These are phyloP conservation scores for Lizanozyma gosingica DNA, from an alignment of 1,139 yeast species.

Conservation along the genomic window DNA sequence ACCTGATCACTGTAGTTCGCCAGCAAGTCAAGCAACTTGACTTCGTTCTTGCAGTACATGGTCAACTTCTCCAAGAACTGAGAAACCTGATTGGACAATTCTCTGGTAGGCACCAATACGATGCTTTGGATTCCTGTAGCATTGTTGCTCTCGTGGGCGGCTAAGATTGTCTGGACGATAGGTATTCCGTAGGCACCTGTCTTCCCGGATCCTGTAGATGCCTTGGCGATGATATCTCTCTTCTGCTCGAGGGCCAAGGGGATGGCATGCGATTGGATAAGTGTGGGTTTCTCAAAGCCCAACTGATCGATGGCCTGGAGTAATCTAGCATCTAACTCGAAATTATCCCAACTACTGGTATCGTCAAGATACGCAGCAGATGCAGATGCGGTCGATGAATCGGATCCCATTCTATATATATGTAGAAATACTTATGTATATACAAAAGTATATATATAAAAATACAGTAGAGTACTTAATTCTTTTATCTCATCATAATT, in stretches of 20 bases:
- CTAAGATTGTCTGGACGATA: slow-evolving; percentile 57
- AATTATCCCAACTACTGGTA: slow-evolving; percentile 58
- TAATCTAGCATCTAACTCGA: slow-evolving; percentile 71
- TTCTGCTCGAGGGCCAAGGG: slow-evolving; percentile 84
- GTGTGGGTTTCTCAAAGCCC: slow-evolving; percentile 80
- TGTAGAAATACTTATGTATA: too few species aligned
- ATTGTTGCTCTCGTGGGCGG: slow-evolving; percentile 15
- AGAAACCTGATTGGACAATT: slow-evolving; percentile 75
- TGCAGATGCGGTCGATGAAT: slow-evolving; percentile 32
- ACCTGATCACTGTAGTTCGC: slow-evolving; percentile 68
- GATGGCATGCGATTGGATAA: slow-evolving; percentile 85
- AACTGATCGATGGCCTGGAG: slow-evolving; percentile 75
- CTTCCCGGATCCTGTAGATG: slow-evolving; percentile 88
- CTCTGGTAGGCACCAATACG: slow-evolving; percentile 78
- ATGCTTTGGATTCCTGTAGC: slow-evolving; percentile 39
- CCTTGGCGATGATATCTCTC: slow-evolving; percentile 80
- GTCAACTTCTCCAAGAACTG: slow-evolving; percentile 62
- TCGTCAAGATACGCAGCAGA: slow-evolving; percentile 65
- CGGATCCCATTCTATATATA: too few species aligned
- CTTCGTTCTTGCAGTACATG: slow-evolving; percentile 59
- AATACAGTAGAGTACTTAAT: too few species aligned
- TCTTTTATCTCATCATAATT: too few species aligned
- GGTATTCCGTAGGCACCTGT: slow-evolving; percentile 82
- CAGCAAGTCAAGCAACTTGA: slow-evolving; percentile 66
- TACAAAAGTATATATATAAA: too few species aligned